Percentiles rank a stretch among this genome's conserved stretches.
Conservation (phyloP, 345 rosid species). For the Salix exigua region DNA sequence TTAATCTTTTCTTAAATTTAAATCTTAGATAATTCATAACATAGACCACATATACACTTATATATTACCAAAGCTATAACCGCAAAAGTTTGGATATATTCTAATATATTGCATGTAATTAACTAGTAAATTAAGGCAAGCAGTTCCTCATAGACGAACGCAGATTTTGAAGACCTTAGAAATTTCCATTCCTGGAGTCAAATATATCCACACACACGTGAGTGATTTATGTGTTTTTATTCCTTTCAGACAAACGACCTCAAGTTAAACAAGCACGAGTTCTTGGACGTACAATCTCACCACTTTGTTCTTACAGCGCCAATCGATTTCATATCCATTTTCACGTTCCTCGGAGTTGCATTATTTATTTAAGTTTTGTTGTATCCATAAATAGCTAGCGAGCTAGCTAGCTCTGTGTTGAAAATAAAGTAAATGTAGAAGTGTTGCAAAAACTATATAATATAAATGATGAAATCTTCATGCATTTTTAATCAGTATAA, state of each 20-base stretch:
- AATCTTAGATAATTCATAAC: no score
- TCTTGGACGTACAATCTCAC: background rate
- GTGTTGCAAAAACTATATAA: background rate
- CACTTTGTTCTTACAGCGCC: background rate
- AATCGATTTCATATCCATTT: background rate
- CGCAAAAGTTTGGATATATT: background rate
- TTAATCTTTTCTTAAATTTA: no score
- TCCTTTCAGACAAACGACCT: background rate
- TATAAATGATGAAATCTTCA: background rate
- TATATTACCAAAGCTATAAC: no score
- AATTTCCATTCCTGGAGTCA: background rate
- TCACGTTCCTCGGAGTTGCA: background rate
- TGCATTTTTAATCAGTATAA: background rate
- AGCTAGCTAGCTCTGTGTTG: background rate
- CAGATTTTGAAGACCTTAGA: background rate
- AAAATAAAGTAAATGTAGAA: background rate
- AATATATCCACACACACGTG: background rate
- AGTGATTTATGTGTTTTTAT: no score
- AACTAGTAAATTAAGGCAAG: background rate
- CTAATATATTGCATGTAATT: background rate
- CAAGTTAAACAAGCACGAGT: no score
- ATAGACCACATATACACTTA: no score
- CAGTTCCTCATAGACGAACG: background rate
- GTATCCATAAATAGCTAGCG: background rate
- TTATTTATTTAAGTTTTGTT: background rate